These are phyloP conservation scores for Ambrosia trifida DNA, from an alignment of 129 eudicot genomes.

Conservation along the genomic window DNA sequence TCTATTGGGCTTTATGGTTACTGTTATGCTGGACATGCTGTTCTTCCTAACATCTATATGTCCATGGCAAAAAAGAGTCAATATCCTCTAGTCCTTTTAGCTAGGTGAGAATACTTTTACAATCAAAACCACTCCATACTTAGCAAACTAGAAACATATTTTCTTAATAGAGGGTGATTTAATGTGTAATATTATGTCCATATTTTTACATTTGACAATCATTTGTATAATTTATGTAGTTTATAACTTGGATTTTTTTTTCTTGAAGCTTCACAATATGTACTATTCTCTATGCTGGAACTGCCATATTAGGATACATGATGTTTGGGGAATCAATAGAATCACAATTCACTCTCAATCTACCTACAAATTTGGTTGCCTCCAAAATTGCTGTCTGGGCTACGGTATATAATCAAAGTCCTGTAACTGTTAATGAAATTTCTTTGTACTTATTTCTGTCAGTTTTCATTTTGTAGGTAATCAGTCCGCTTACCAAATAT, in stretches of 20 bases:
- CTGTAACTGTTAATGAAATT: neutral
- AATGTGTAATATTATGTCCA: too few relatives aligned
- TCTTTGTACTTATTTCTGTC: slow-evolving; percentile 14
- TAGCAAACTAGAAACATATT: neutral
- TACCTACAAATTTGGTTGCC: slow-evolving; percentile 68
- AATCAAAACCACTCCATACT: neutral
- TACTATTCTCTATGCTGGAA: slow-evolving; percentile 69
- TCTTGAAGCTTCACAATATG: slow-evolving; percentile 61
- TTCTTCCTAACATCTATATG: slow-evolving; percentile 81
- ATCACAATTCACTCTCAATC: slow-evolving; percentile 86
- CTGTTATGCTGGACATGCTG: slow-evolving; percentile 92
- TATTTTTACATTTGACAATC: too few relatives aligned
- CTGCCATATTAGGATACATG: slow-evolving; percentile 69
- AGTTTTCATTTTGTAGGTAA: slow-evolving; percentile 58
- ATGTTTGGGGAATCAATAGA: slow-evolving; percentile 74
- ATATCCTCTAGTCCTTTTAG: slow-evolving; percentile 63
- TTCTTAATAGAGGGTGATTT: too few relatives aligned
- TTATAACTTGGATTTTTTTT: slow-evolving; percentile 12
- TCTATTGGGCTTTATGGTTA: slow-evolving; percentile 81
- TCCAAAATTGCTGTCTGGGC: slow-evolving; percentile 92
- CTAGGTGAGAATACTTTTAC: slow-evolving; percentile 46
- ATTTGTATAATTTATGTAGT: neutral
- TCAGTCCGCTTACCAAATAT: slow-evolving; percentile 91
- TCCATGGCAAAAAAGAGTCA: slow-evolving; percentile 69
- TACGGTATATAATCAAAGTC: slow-evolving; percentile 46